Conservation (phyloP, 176 grass and related monocot genomes). For the Triticum dicoccoides region DNA sequence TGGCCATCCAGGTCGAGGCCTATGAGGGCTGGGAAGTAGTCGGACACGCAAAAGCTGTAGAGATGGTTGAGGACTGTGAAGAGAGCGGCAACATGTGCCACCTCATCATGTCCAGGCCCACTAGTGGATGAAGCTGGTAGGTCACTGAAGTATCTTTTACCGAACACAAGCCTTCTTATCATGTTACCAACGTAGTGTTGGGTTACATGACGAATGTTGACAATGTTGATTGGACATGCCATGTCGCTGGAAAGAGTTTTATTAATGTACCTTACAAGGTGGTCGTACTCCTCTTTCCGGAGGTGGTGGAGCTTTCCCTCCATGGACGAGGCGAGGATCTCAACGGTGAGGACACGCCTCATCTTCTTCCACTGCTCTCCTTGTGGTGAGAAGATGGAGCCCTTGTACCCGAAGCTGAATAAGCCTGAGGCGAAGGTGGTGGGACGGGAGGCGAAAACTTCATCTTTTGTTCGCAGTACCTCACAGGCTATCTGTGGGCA, state of each 20-base stretch:
- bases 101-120: conserved; percentile 31
- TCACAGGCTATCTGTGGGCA: not conserved
- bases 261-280: conserved; percentile 14
- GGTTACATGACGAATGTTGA: not conserved
- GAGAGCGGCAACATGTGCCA: conserved; percentile 35
- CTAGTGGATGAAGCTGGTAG: not conserved
- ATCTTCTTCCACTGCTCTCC: conserved; percentile 29
- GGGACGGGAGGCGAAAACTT: not conserved
- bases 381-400: not conserved
- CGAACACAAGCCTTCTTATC: conserved; percentile 34
- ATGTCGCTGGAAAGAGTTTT: too few species aligned
- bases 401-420: not conserved
- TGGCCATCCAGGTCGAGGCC: conserved; percentile 45
- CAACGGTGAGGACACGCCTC: conserved; percentile 15
- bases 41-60: conserved; percentile 40
- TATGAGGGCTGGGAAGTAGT: conserved; percentile 37
- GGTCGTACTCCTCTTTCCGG: conserved; percentile 13
- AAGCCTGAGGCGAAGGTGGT: not conserved
- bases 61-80: conserved; percentile 16
- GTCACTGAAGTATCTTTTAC: conserved; percentile 30
- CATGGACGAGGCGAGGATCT: not conserved
- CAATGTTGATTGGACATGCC: not conserved
- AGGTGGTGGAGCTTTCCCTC: not conserved
- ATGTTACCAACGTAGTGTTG: conserved; percentile 43
- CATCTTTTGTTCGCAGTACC: not conserved